Conservation (phyloP, 2,329 filamentous ascomycete genomes). For the Fusarium sp. region DNA sequence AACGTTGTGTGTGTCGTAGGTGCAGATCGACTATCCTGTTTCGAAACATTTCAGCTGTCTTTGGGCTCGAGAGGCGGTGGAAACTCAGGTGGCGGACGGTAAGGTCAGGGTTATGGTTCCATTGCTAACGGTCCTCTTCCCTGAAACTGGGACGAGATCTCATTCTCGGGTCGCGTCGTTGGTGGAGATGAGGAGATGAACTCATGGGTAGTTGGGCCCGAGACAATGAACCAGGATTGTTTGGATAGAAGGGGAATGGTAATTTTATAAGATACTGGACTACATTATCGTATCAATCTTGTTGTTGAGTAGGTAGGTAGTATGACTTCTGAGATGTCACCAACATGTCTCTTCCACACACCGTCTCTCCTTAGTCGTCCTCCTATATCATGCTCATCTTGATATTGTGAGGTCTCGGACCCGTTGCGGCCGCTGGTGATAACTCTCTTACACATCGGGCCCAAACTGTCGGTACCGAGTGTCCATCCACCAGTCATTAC, state of each 20-base stretch:
- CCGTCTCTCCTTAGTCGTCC: constrained; percentile 8
- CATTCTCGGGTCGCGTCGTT: constrained; percentile 5
- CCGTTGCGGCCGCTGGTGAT: constrained; percentile 27
- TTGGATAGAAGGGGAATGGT: neutral
- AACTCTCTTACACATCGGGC: constrained; percentile 40
- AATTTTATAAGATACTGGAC: neutral
- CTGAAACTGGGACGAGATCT: constrained; percentile 2
- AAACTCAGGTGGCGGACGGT: neutral
- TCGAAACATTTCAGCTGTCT: neutral
- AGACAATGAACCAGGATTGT: constrained; percentile 7
- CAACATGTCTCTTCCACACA: neutral
- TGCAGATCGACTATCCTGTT: constrained; percentile 21
- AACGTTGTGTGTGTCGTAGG: constrained; percentile 15
- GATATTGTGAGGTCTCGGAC: constrained; percentile 22
- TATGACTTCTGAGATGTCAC: neutral
- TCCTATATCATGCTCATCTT: constrained; percentile 1
- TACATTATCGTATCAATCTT: neutral
- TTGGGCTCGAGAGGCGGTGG: neutral
- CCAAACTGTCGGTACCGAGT: constrained; percentile 39
- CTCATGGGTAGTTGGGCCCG: constrained; percentile 10
- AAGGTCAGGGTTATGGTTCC: neutral
- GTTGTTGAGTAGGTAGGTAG: neutral
- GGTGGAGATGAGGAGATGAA: constrained; percentile 33
- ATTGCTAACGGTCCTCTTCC: neutral
- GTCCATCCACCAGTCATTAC: constrained; percentile 25